Evolutionary conservation across 2,329 filamentous ascomycete species (phyloP), one percentile per base, ranked within the genome.

Genomic region (Rutstroemia sp.): DNA sequence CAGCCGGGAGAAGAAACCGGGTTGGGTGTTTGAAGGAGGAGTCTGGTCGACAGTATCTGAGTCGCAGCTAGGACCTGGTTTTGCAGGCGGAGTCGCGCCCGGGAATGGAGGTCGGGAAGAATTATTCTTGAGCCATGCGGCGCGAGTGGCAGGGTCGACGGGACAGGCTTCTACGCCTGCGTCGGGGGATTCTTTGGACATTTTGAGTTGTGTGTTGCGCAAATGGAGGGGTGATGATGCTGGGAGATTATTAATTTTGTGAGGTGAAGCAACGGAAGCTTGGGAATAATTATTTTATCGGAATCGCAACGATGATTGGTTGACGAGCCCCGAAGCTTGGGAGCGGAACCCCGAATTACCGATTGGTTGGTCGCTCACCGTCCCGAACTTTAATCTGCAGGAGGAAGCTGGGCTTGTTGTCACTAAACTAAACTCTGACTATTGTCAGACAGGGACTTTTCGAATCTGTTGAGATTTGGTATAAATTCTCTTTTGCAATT

Each of bases 101-200:
- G 64, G 58, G 60, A 65, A 67, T 19, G 60, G 57, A 3, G 57
- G 42, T 61, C 68, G 60, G 55, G 51, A 53, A 23, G 59, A 54
- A 54, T 67, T 66, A 59, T 69, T 60, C 59, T 69, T 77, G 39
- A 97, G 80, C 92, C 92, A 99, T 65, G 87, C 83, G 66, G 91
- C 87, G 66, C 94, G 87, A 52, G 90, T 87, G 67, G 89, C 88
- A 74, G 92, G 88, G 73, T 97, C 92, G 67, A 97, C 90, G 5
- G 94, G 94, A 68, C 94, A 97, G 57, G 77, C 78, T 61, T 74
- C 71, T 54, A 27, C 46, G 19, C 71, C 65, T 51, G 66, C 63
- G 48, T 62, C 34, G 51, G 62, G 60, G 39, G 59, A 54, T n/a
- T 64, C 60, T 60, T 69, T 67, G 14, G 67, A 55, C 67, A 69